Percentiles rank a stretch among this genome's conserved stretches.
phyloP scores from a whole-genome alignment of 768 basidiomycete genomes.

The Mrakia frigida region DNA sequence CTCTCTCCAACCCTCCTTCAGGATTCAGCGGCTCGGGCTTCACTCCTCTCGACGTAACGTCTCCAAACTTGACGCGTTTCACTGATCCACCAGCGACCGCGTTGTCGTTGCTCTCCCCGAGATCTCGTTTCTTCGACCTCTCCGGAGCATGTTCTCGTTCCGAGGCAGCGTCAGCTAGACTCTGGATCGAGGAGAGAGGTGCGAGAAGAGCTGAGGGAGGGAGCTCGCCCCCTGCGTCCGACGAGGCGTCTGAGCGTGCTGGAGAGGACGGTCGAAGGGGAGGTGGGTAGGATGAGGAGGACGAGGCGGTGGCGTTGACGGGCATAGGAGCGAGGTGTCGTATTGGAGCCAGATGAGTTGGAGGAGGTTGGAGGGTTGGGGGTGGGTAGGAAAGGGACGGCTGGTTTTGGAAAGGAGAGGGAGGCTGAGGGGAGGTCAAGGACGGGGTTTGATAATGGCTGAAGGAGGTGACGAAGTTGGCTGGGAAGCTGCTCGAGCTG shows the following conservation, averaged over 20 bases:
- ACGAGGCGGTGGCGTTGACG: not conserved
- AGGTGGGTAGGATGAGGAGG: not conserved
- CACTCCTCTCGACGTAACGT: not conserved
- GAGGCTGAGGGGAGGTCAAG: not conserved
- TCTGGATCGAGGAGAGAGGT: conserved; percentile 16
- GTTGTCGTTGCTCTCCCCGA: not conserved
- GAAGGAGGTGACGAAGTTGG: not conserved
- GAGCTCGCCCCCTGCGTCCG: conserved; percentile 11
- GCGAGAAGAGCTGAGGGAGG: conserved; percentile 9
- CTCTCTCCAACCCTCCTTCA: not conserved
- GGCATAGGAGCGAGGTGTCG: not conserved
- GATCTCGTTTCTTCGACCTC: not conserved
- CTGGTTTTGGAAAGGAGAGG: not conserved
- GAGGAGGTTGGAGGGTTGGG: not conserved
- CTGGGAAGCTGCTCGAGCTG: not conserved
- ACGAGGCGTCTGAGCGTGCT: not conserved
- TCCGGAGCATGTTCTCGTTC: not conserved
- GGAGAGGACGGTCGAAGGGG: not conserved
- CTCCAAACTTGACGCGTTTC: conserved; percentile 18
- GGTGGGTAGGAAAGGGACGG: not conserved
- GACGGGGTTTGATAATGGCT: too few relatives aligned
- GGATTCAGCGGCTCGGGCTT: not conserved
- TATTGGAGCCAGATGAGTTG: not conserved
- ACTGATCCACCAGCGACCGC: not conserved
- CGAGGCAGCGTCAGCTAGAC: not conserved